Conservation (phyloP, 371 early-diverging fungal genomes). For the Actinomucor elegans region DNA sequence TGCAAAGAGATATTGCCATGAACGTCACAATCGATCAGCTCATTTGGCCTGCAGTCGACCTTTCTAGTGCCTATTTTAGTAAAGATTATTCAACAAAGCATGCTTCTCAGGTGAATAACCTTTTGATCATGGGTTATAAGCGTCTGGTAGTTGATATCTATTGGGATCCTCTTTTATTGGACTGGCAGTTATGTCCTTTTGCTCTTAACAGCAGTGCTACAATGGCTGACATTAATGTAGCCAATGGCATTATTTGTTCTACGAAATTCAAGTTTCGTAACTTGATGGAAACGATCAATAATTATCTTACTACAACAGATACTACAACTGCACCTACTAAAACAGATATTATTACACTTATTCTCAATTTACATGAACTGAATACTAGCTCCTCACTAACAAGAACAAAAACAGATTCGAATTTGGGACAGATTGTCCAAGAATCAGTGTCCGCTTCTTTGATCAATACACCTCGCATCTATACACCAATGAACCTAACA, state of each 20-base stretch:
- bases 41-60: slow-evolving; percentile 42
- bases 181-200: slow-evolving; percentile 44
- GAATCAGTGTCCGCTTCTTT: neutral
- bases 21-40: slow-evolving; percentile 40
- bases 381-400: neutral
- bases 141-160: slow-evolving; percentile 42
- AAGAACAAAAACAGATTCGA: neutral
- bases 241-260: slow-evolving; percentile 19
- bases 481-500: slow-evolving; percentile 17
- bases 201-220: neutral
- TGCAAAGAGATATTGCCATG: slow-evolving; percentile 43
- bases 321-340: slow-evolving; percentile 1
- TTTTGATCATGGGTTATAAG: slow-evolving; percentile 35
- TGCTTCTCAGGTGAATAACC: slow-evolving; percentile 10
- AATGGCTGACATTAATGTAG: neutral
- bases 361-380: slow-evolving; percentile 34
- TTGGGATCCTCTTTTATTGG: slow-evolving; percentile 22
- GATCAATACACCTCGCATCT: neutral
- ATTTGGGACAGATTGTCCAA: slow-evolving; percentile 9
- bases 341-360: slow-evolving; percentile 25
- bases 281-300: slow-evolving; percentile 26
- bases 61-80: slow-evolving; percentile 36
- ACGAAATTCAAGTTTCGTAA: slow-evolving; percentile 19
- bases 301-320: slow-evolving; percentile 21
- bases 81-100: slow-evolving; percentile 24